These are phyloP conservation scores for Cocos nucifera DNA, from an alignment of 176 grass and related monocot species.

Conservation along the genomic window DNA sequence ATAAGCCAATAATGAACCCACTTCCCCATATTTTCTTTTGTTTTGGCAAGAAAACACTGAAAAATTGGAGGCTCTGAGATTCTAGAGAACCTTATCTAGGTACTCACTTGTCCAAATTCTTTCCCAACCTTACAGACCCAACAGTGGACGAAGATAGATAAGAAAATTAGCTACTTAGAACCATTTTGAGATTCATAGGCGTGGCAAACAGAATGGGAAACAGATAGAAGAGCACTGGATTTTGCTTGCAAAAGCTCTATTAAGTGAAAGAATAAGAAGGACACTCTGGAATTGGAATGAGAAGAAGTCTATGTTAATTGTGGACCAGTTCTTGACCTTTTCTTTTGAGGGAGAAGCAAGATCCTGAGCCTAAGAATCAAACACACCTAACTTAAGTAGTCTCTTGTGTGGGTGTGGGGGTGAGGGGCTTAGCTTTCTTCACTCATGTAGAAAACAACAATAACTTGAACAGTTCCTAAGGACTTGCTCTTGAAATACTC, in stretches of 20 bases:
- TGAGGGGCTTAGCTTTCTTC: background rate
- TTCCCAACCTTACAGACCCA: background rate
- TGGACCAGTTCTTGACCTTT: no score
- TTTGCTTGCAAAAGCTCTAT: no score
- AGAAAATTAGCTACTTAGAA: background rate
- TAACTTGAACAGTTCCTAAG: background rate
- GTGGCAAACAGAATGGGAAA: no score
- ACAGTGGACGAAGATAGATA: conserved; percentile 8
- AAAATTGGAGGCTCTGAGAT: background rate
- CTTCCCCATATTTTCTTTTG: conserved; percentile 18
- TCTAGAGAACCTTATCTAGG: conserved; percentile 31
- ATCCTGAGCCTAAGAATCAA: no score
- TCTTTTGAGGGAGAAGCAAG: no score
- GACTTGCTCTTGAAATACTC: background rate
- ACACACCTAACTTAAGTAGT: background rate
- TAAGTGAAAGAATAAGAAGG: no score
- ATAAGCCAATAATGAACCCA: conserved; percentile 6
- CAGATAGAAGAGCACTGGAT: no score
- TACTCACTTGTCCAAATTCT: background rate
- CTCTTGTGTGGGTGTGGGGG: background rate
- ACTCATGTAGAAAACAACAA: conserved; percentile 1
- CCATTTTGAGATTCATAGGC: no score
- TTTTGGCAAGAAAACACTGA: conserved; percentile 9
- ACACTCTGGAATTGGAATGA: no score
- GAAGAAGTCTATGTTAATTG: no score